Evolutionary conservation across 139 green algal genomes (phyloP).

Genomic region (Eudorina sp.): DNA sequence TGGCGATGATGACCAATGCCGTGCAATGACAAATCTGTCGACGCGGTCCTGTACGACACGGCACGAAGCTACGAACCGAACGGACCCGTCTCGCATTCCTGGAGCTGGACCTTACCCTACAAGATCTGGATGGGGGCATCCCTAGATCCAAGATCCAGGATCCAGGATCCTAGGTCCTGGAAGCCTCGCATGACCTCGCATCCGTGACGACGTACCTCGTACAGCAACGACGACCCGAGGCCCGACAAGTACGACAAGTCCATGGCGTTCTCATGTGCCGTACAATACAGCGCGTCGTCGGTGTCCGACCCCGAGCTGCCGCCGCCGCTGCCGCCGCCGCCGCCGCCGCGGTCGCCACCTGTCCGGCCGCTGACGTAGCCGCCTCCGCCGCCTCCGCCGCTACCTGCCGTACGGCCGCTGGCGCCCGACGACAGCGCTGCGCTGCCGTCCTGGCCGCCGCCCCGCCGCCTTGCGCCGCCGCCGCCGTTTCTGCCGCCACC

Average conservation of each 20-base stretch:
- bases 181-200: no score
- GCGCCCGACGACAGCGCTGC: neutral
- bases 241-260: neutral
- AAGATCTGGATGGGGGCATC: no score
- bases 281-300: slow-evolving; percentile 1
- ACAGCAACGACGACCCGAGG: neutral
- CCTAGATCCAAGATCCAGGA: no score
- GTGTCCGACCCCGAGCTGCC: neutral
- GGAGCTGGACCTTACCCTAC: no score
- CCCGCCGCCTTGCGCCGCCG: neutral
- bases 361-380: neutral
- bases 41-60: no score
- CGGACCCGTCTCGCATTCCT: no score
- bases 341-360: neutral
- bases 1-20: no score
- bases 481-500: neutral
- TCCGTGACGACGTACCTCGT: no score
- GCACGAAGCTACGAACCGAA: no score
- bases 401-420: neutral
- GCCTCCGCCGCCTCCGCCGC: neutral
- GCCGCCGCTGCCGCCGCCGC: neutral
- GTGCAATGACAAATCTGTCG: no score
- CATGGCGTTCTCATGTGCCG: neutral
- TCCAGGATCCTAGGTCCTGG: no score
- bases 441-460: neutral